These are phyloP conservation scores for Phanerodontia chrysosporium DNA, from an alignment of 768 basidiomycete species.

Conservation along the genomic window DNA sequence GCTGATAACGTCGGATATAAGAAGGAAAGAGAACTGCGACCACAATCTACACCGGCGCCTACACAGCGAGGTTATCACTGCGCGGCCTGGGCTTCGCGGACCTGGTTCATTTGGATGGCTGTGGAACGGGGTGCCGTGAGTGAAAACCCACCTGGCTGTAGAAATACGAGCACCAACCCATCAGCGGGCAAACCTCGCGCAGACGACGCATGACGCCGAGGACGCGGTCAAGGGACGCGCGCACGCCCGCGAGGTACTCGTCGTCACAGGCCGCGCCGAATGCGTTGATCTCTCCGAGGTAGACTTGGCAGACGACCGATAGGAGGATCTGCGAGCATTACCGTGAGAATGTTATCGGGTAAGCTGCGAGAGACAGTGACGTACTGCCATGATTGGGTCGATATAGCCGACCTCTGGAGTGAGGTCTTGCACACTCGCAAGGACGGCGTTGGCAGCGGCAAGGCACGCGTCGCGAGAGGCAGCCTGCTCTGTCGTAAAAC, in stretches of 20 bases:
- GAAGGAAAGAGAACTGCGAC: too few species aligned
- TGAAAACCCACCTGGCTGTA: background rate
- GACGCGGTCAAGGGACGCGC: constrained; percentile 16
- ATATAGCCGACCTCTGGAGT: constrained; percentile 14
- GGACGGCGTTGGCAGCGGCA: constrained; percentile 16
- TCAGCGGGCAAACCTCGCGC: constrained; percentile 17
- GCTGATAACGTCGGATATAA: too few species aligned
- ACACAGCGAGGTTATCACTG: background rate
- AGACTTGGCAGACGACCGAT: constrained; percentile 15
- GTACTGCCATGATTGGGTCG: constrained; percentile 26
- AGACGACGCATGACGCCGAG: constrained; percentile 17
- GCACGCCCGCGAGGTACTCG: constrained; percentile 10
- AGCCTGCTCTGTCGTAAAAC: constrained; percentile 12
- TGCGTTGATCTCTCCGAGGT: constrained; percentile 18
- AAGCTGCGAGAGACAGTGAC: constrained; percentile 4
- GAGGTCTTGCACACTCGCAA: constrained; percentile 15
- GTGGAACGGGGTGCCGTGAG: background rate
- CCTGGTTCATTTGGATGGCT: background rate
- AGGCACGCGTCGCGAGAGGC: constrained; percentile 18
- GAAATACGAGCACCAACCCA: constrained; percentile 18
- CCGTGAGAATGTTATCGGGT: too few species aligned
- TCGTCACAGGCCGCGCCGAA: background rate
- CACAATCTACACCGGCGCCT: too few species aligned
- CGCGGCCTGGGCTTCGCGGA: background rate
- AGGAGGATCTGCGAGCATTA: constrained; percentile 18